A percentile compares a stretch with the other conserved stretches of the same genome.
These are phyloP conservation scores for Borealophlyctis nickersoniae DNA, from an alignment of 192 early-diverging fungal species.

Conservation along the genomic window DNA sequence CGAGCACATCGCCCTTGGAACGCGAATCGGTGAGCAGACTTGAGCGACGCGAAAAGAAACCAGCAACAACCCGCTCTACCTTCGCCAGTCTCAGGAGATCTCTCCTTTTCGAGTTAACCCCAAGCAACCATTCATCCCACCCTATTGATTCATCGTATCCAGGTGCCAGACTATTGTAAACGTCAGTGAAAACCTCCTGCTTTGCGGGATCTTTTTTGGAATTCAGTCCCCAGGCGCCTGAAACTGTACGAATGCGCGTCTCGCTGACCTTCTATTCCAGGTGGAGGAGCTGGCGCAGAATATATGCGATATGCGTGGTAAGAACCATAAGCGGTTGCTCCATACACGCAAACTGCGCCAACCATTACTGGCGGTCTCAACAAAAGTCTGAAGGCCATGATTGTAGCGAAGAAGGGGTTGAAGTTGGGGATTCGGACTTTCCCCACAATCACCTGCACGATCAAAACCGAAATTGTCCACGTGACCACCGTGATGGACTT, in stretches of 20 bases:
- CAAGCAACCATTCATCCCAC: slow-evolving; percentile 61
- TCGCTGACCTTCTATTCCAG: slow-evolving; percentile 4
- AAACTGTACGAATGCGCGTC: background rate
- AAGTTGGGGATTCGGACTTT: too few species aligned
- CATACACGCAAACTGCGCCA: slow-evolving; percentile 26
- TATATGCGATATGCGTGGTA: slow-evolving; percentile 40
- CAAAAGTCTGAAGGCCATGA: too few species aligned
- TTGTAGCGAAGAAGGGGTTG: too few species aligned
- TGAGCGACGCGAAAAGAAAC: background rate
- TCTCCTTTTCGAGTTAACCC: slow-evolving; percentile 45
- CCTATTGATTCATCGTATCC: slow-evolving; percentile 58
- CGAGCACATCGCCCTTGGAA: slow-evolving; percentile 57
- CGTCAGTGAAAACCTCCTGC: slow-evolving; percentile 19
- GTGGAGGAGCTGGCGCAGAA: slow-evolving; percentile 22
- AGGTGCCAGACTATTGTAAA: slow-evolving; percentile 48
- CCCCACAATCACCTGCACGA: too few species aligned
- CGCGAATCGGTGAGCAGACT: background rate
- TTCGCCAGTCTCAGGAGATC: slow-evolving; percentile 47
- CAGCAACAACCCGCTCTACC: slow-evolving; percentile 15
- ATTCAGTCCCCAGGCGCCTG: background rate
- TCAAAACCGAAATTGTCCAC: too few species aligned
- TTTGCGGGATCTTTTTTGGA: slow-evolving; percentile 12
- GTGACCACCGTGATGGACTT: too few species aligned
- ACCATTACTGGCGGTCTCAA: too few species aligned
- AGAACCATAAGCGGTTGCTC: slow-evolving; percentile 21